Percentiles rank a stretch among this genome's conserved stretches.
Evolutionary conservation across 768 basidiomycete species (phyloP).

Genomic region (Mycena indigotica): DNA sequence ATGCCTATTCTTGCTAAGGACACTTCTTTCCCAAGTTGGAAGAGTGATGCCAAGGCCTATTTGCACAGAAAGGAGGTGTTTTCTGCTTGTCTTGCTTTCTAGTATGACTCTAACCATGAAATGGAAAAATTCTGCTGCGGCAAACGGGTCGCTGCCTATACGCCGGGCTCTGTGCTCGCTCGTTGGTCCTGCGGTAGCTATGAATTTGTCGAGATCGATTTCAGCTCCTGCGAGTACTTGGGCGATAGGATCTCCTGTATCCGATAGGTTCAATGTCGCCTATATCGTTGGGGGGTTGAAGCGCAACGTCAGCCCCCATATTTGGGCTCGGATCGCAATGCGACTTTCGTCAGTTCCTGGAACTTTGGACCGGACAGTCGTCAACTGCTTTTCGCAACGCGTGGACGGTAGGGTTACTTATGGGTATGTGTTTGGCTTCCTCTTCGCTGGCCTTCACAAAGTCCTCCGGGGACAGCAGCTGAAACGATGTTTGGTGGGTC

Average conservation of each 20-base stretch:
- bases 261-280: conserved; percentile 45
- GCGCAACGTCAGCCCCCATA: conserved; percentile 34
- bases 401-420: conserved; percentile 31
- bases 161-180: conserved; percentile 14
- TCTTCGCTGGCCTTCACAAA: conserved; percentile 36
- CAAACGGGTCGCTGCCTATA: conserved; percentile 34
- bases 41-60: too few relatives aligned
- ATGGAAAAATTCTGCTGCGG: conserved; percentile 38
- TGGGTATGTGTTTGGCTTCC: conserved; percentile 25
- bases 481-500: conserved; percentile 22
- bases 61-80: too few relatives aligned
- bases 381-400: conserved; percentile 28
- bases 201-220: conserved; percentile 37
- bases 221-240: too few relatives aligned
- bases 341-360: too few relatives aligned
- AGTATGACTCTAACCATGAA: conserved; percentile 31
- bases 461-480: conserved; percentile 30
- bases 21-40: too few relatives aligned
- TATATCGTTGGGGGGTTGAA: conserved; percentile 38
- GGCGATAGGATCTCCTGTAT: too few relatives aligned
- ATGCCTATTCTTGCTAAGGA: too few relatives aligned
- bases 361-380: conserved; percentile 26
- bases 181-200: conserved; percentile 25
- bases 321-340: conserved; percentile 37
- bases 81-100: too few relatives aligned